A percentile compares a stretch with the other conserved stretches of the same genome.
Conservation (phyloP, 2,329 filamentous ascomycete genomes). For the Amphichorda felina region DNA sequence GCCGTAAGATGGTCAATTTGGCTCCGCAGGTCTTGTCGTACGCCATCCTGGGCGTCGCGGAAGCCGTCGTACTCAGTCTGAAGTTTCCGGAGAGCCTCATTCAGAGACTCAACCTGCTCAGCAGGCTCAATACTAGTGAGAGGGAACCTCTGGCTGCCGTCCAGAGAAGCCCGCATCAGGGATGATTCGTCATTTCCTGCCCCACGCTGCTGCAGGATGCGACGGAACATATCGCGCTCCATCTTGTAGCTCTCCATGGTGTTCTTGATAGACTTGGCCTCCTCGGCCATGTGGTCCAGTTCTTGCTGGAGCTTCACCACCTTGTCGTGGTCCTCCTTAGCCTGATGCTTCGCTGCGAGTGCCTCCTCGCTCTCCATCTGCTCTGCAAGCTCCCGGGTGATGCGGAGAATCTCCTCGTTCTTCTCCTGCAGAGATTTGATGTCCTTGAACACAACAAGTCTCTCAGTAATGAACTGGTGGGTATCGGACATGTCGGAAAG, state of each 20-base stretch:
- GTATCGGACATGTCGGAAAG: slow-evolving; percentile 71
- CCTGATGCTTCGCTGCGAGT: slow-evolving; percentile 49
- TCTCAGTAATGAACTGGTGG: slow-evolving; percentile 77
- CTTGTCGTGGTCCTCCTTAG: slow-evolving; percentile 55
- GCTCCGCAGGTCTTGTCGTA: slow-evolving; percentile 70
- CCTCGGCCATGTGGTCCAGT: slow-evolving; percentile 67
- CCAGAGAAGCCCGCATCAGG: slow-evolving; percentile 60
- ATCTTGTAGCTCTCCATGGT: slow-evolving; percentile 89
- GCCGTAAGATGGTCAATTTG: slow-evolving; percentile 72
- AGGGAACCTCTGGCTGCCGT: slow-evolving; percentile 40
- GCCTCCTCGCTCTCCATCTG: slow-evolving; percentile 89
- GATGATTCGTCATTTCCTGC: slow-evolving; percentile 51
- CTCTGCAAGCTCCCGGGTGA: slow-evolving; percentile 75
- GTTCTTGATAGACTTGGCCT: slow-evolving; percentile 68
- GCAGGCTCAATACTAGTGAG: slow-evolving; percentile 45
- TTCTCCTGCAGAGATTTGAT: slow-evolving; percentile 76
- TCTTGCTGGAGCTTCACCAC: slow-evolving; percentile 63
- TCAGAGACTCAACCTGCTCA: slow-evolving; percentile 50
- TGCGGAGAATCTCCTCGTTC: slow-evolving; percentile 72
- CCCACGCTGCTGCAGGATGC: slow-evolving; percentile 69
- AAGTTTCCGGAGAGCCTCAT: slow-evolving; percentile 71
- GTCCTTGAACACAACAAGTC: slow-evolving; percentile 81
- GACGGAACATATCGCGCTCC: slow-evolving; percentile 95
- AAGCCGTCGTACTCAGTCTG: slow-evolving; percentile 85
- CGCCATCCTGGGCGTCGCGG: slow-evolving; percentile 71